phyloP scores from a whole-genome alignment of 495 filamentous ascomycete genomes.

The Talaromyces adpressus region DNA sequence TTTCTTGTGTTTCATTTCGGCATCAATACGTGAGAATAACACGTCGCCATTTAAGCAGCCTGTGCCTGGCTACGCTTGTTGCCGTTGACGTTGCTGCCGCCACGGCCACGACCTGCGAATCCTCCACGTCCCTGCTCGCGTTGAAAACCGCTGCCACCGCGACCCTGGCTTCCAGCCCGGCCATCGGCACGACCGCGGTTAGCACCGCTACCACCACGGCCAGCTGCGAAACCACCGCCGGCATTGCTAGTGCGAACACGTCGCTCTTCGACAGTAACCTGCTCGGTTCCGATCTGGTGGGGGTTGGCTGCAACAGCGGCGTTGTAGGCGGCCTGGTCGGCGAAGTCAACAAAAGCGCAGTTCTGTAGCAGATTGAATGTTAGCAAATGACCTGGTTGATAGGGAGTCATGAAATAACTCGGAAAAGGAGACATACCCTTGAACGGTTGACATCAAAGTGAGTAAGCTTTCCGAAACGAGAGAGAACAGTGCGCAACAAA shows the following conservation, averaged over 20 bases:
- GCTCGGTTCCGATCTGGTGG: constrained; percentile 72
- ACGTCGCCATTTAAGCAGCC: constrained; percentile 29
- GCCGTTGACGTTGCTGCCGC: constrained; percentile 42
- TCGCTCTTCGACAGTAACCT: constrained; percentile 81
- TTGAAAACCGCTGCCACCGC: constrained; percentile 54
- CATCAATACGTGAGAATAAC: neutral
- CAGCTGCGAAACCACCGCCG: constrained; percentile 48
- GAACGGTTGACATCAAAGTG: constrained; percentile 84
- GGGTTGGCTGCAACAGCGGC: constrained; percentile 81
- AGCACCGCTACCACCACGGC: constrained; percentile 53
- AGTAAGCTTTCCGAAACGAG: constrained; percentile 68
- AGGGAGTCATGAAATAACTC: neutral
- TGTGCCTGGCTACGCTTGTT: constrained; percentile 45
- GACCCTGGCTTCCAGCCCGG: constrained; percentile 57
- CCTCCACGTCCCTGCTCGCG: constrained; percentile 55
- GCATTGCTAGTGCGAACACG: constrained; percentile 63
- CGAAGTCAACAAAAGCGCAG: constrained; percentile 94
- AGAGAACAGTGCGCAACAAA: constrained; percentile 57
- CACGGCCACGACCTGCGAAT: constrained; percentile 46
- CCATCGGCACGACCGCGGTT: constrained; percentile 61
- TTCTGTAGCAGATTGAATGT: constrained; percentile 49
- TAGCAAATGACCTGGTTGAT: neutral
- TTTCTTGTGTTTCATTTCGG: constrained; percentile 3
- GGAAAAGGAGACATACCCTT: constrained; percentile 58
- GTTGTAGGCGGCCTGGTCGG: constrained; percentile 65